Evolutionary conservation across 805 yeast species (phyloP).

Genomic region (baker's yeast (Saccharomyces cerevisiae)): DNA sequence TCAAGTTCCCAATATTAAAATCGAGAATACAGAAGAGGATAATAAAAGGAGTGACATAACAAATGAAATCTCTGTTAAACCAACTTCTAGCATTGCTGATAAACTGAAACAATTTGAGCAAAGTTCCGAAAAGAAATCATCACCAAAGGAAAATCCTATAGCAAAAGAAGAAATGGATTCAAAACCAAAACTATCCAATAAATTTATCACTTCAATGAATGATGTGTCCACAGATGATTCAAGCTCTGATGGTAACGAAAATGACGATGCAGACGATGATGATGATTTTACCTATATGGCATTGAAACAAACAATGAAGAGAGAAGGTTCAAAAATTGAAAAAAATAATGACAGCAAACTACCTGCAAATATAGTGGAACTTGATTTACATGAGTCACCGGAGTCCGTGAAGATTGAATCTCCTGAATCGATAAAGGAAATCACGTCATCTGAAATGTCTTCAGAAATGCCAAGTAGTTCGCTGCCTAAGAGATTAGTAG

Average conservation of each 20-base stretch:
- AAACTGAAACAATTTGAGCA: conserved; percentile 28
- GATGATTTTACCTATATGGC: conserved; percentile 17
- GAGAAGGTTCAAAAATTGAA: not conserved
- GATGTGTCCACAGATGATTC: conserved; percentile 1
- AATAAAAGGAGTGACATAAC: not conserved
- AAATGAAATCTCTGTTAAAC: not conserved
- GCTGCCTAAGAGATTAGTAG: too few species aligned
- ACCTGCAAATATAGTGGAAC: not conserved
- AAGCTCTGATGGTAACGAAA: not conserved
- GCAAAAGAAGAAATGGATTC: not conserved
- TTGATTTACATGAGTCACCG: conserved; percentile 6
- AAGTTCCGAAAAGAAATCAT: conserved; percentile 5
- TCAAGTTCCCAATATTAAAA: not conserved
- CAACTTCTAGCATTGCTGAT: conserved; percentile 25
- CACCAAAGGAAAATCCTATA: not conserved
- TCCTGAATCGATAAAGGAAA: not conserved
- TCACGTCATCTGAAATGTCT: not conserved
- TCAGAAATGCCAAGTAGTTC: not conserved
- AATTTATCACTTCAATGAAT: not conserved
- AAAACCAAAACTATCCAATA: not conserved
- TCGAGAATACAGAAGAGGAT: not conserved
- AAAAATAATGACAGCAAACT: not conserved
- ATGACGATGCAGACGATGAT: not conserved
- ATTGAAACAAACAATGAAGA: conserved; percentile 12
- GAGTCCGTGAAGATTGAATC: conserved; percentile 20